phyloP scores from a whole-genome alignment of 495 filamentous ascomycete species.

The Durotheca rogersii region DNA sequence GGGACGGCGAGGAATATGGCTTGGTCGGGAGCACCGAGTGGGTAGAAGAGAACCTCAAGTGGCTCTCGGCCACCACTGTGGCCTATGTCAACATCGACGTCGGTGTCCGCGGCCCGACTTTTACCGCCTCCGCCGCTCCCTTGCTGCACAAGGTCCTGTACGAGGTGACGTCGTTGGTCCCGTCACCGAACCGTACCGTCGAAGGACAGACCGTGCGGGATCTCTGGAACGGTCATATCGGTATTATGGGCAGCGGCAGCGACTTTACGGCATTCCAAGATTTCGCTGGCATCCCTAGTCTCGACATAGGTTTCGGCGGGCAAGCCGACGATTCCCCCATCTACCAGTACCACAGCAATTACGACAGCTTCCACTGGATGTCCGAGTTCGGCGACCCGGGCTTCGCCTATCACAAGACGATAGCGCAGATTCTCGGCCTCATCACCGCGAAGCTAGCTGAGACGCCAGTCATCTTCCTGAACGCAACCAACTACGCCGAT shows the following conservation, averaged over 20 bases:
- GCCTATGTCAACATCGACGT: slow-evolving; percentile 92
- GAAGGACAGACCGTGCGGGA: slow-evolving; percentile 73
- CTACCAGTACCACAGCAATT: slow-evolving; percentile 90
- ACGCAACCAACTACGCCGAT: slow-evolving; percentile 71
- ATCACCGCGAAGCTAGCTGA: slow-evolving; percentile 79
- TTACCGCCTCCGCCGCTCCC: slow-evolving; percentile 72
- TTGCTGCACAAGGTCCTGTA: slow-evolving; percentile 75
- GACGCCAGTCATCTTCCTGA: slow-evolving; percentile 73
- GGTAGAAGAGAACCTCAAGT: slow-evolving; percentile 90
- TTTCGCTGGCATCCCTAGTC: slow-evolving; percentile 79
- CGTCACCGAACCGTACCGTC: slow-evolving; percentile 81
- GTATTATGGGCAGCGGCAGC: slow-evolving; percentile 75
- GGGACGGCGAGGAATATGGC: slow-evolving; percentile 95
- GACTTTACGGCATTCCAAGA: slow-evolving; percentile 95
- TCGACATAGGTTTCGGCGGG: slow-evolving; percentile 78
- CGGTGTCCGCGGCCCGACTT: slow-evolving; percentile 68
- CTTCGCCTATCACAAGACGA: slow-evolving; percentile 76
- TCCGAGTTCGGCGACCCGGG: slow-evolving; percentile 75
- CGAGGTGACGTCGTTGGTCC: slow-evolving; percentile 66
- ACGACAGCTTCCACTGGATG: slow-evolving; percentile 93
- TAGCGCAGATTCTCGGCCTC: slow-evolving; percentile 78
- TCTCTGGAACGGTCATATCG: slow-evolving; percentile 67
- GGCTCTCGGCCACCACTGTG: slow-evolving; percentile 73
- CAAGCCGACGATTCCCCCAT: slow-evolving; percentile 43
- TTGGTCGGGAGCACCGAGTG: slow-evolving; percentile 91